These are phyloP conservation scores for Boechera stricta DNA, from an alignment of 345 rosid species.

Conservation along the genomic window DNA sequence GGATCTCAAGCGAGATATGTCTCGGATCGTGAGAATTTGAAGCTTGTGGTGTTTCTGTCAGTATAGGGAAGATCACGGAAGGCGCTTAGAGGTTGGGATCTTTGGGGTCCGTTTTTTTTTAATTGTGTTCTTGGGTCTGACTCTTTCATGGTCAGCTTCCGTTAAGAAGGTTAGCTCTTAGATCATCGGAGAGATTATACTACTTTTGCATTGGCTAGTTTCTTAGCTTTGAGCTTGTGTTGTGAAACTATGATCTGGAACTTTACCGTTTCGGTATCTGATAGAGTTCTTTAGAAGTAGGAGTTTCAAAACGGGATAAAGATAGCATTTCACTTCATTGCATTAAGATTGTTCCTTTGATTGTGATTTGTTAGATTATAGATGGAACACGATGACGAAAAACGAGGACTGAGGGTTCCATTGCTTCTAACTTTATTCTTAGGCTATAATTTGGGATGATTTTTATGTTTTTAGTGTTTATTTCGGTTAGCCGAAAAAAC, in stretches of 20 bases:
- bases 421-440: slow-evolving; percentile 2
- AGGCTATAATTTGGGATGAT: background rate
- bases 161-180: slow-evolving; percentile 34
- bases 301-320: background rate
- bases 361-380: background rate
- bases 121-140: slow-evolving; percentile 83
- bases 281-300: background rate
- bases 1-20: slow-evolving; percentile 96
- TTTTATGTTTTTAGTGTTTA: no score
- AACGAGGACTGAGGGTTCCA: background rate
- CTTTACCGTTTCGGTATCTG: background rate
- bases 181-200: background rate
- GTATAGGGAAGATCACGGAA: slow-evolving; percentile 91
- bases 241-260: background rate
- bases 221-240: background rate
- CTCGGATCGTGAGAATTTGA: slow-evolving; percentile 95
- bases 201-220: slow-evolving; percentile 9
- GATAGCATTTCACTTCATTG: background rate
- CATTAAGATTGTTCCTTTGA: background rate
- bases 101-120: slow-evolving; percentile 98
- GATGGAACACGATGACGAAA: background rate
- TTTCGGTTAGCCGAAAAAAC: no score
- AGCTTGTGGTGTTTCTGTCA: slow-evolving; percentile 97
- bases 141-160: slow-evolving; percentile 64
- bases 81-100: slow-evolving; percentile 98